A percentile compares a stretch with the other conserved stretches of the same genome.
phyloP scores from a whole-genome alignment of 2,329 filamentous ascomycete species.

The Albophoma yamanashiensis region DNA sequence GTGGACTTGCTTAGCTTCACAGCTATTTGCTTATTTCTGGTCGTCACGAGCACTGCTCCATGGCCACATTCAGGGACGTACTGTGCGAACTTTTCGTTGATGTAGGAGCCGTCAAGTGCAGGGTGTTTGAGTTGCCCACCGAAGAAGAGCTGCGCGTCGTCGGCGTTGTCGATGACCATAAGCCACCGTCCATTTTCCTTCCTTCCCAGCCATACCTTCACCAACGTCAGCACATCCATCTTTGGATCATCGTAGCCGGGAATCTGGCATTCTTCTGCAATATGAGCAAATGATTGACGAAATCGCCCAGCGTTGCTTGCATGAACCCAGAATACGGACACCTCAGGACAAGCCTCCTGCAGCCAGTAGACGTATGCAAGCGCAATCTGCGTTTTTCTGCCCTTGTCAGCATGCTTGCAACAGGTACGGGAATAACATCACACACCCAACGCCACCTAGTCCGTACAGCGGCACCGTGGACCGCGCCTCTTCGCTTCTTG shows the following conservation, averaged over 20 bases:
- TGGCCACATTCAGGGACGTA: constrained; percentile 17
- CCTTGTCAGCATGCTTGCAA: neutral
- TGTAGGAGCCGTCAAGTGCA: neutral
- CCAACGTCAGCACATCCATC: constrained; percentile 10
- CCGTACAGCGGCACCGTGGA: neutral
- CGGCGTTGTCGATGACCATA: constrained; percentile 7
- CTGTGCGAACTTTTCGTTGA: neutral
- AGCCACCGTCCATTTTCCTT: constrained; percentile 10
- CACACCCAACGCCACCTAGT: neutral
- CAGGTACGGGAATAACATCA: neutral
- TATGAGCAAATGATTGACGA: constrained; percentile 12
- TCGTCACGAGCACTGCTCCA: constrained; percentile 20
- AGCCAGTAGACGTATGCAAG: constrained; percentile 16
- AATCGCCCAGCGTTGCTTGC: constrained; percentile 19
- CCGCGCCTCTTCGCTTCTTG: neutral
- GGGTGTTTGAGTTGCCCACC: neutral
- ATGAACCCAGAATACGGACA: constrained; percentile 23
- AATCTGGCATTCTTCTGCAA: constrained; percentile 14
- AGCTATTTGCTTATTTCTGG: constrained; percentile 17
- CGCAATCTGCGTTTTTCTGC: constrained; percentile 23
- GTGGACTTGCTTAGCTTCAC: constrained; percentile 8
- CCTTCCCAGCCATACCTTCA: constrained; percentile 16
- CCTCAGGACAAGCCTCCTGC: constrained; percentile 6
- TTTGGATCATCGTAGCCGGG: constrained; percentile 12
- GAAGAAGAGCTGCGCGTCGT: constrained; percentile 6